Percentiles rank a stretch among this genome's conserved stretches.
phyloP scores from a whole-genome alignment of 2,329 filamentous ascomycete genomes.

The Zymoseptoria tritici region DNA sequence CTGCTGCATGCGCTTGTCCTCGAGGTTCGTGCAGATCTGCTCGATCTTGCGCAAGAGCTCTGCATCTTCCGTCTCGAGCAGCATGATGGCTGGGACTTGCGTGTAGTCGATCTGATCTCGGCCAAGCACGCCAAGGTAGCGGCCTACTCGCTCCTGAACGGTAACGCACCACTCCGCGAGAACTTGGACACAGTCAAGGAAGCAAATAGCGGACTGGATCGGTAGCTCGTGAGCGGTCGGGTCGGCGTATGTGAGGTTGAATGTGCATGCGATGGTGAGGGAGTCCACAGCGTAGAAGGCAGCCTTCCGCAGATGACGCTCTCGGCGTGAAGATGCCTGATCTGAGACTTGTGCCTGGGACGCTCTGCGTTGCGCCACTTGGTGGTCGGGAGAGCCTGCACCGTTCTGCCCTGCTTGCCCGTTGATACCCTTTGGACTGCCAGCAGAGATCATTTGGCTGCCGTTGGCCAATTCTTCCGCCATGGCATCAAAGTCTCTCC shows the following conservation, averaged over 20 bases:
- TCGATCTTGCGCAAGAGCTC: slow-evolving; percentile 77
- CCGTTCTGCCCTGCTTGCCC: neutral
- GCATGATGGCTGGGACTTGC: slow-evolving; percentile 78
- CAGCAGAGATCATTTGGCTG: slow-evolving; percentile 65
- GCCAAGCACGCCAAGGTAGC: slow-evolving; percentile 78
- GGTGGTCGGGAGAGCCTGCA: slow-evolving; percentile 1
- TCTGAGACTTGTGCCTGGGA: slow-evolving; percentile 15
- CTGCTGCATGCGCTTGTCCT: slow-evolving; percentile 60
- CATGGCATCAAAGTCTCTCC: slow-evolving; percentile 87
- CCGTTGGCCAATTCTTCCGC: slow-evolving; percentile 76
- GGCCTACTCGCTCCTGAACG: slow-evolving; percentile 87
- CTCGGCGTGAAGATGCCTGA: slow-evolving; percentile 57
- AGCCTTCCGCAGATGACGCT: slow-evolving; percentile 85
- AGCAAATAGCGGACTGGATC: slow-evolving; percentile 83
- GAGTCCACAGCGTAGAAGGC: slow-evolving; percentile 92
- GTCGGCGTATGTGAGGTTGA: slow-evolving; percentile 79
- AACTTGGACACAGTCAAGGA: slow-evolving; percentile 89
- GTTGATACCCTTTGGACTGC: slow-evolving; percentile 27
- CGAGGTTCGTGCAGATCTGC: slow-evolving; percentile 67
- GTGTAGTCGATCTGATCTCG: slow-evolving; percentile 70
- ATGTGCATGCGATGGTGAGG: slow-evolving; percentile 76
- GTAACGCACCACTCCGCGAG: slow-evolving; percentile 91
- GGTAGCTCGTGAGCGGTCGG: slow-evolving; percentile 77
- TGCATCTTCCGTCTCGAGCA: slow-evolving; percentile 84
- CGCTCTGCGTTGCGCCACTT: slow-evolving; percentile 26